Conservation (phyloP, 2,329 filamentous ascomycete genomes). For the Phaeosphaeriaceae sp. region DNA sequence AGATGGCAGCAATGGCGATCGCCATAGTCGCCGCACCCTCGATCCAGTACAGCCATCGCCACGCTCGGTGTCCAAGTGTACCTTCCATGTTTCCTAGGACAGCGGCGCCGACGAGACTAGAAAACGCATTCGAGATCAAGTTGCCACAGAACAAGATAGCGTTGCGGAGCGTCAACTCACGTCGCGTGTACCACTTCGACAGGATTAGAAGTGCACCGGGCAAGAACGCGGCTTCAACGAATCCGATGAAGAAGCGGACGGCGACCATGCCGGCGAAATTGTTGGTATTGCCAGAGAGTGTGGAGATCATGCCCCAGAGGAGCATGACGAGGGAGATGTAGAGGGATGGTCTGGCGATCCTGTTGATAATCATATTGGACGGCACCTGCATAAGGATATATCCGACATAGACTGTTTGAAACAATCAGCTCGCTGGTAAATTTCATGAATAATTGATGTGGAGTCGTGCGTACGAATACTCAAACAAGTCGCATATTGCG, state of each 20-base stretch:
- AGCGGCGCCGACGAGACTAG: constrained; percentile 53
- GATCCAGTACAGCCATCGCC: constrained; percentile 53
- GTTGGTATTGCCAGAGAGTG: constrained; percentile 39
- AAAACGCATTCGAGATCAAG: constrained; percentile 54
- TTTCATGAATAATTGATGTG: too few species aligned
- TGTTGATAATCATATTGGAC: constrained; percentile 54
- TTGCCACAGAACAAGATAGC: constrained; percentile 53
- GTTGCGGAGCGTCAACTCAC: constrained; percentile 51
- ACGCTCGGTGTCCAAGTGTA: constrained; percentile 45
- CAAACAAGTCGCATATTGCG: constrained; percentile 43
- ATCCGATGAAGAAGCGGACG: constrained; percentile 47
- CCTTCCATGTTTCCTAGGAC: constrained; percentile 49
- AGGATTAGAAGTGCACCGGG: constrained; percentile 69
- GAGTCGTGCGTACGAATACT: too few species aligned
- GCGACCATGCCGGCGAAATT: constrained; percentile 48
- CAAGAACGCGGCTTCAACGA: constrained; percentile 58
- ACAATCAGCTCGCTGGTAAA: too few species aligned
- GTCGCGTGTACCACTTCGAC: constrained; percentile 71
- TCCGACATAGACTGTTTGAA: constrained; percentile 3
- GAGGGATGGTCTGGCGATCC: constrained; percentile 40
- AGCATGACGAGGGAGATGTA: constrained; percentile 49
- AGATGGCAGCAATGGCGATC: constrained; percentile 39
- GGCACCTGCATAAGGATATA: constrained; percentile 42
- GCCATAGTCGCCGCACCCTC: constrained; percentile 43
- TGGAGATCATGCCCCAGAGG: constrained; percentile 50